These are phyloP conservation scores for Fraxinus albicans DNA, from an alignment of 305 asterid species.

Conservation along the genomic window DNA sequence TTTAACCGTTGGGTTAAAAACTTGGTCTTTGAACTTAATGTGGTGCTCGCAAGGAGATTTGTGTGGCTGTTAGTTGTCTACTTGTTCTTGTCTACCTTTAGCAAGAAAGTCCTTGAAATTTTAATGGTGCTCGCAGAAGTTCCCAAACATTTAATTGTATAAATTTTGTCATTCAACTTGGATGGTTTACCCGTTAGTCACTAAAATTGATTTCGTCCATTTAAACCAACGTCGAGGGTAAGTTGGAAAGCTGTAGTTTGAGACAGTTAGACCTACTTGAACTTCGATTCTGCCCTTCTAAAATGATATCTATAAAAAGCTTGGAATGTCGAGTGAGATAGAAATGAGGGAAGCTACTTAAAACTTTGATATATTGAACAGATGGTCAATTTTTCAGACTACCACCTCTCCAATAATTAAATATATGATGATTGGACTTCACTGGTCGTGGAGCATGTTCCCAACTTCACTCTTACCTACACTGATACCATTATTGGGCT, in stretches of 20 bases:
- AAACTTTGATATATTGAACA: neutral
- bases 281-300: neutral
- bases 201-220: neutral
- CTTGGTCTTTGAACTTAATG: neutral
- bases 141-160: neutral
- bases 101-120: neutral
- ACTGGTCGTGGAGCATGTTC: neutral
- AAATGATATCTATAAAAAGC: neutral
- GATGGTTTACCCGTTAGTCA: neutral
- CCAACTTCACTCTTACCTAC: neutral
- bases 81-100: neutral
- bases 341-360: neutral
- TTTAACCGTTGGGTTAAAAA: neutral
- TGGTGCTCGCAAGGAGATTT: neutral
- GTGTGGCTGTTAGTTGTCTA: neutral
- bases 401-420: neutral
- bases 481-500: neutral
- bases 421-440: neutral
- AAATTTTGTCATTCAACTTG: neutral
- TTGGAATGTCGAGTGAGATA: neutral
- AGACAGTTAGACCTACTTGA: neutral
- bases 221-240: neutral
- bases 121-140: neutral
- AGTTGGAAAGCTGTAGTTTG: neutral
- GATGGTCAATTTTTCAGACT: neutral